Evolutionary conservation across 2,329 filamentous ascomycete genomes (phyloP), one percentile per base, ranked within the genome.

Genomic region (Ophiostoma populinum): DNA sequence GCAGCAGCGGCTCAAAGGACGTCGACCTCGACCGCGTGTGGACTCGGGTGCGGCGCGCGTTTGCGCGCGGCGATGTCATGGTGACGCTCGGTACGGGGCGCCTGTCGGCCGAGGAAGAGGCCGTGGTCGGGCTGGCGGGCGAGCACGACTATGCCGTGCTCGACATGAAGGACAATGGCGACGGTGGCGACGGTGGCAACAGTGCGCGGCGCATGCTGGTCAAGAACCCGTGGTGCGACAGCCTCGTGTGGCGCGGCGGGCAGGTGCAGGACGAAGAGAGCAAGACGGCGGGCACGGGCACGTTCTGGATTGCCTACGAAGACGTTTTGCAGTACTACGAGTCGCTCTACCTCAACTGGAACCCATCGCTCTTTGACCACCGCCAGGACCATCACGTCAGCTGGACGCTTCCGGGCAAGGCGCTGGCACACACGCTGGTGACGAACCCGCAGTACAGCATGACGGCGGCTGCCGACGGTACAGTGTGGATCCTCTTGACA

Each of bases 261-360:
- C 62, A 53, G 4, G n/a, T 34, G 22, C 5, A 22, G 4, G 9
- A 5, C 18, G n/a, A 18, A 6, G 13, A 17, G 15, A 5, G 7
- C 18, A 2, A 31, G 15, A 27, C 42, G 4, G 34, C 40, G 6
- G 21, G 37, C 9, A 31, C 30, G 13, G 83, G 85, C n/a, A 82
- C 79, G 1, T 92, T 93, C 50, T 95, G 90, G 87, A 92, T 95
- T 57, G 74, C 77, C 17, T 72, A 90, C 19, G 80, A 92, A 45
- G 80, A 85, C 43, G 74, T 94, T 4, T 69, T 82, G 24, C 85
- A 93, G 48, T 76, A 93, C 50, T 98, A 94, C 43, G 85, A 95
- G 51, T 92, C 86, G 13, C 71, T 98, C 45, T 98, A 95, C 53
- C 63, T 98, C 36, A 98, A 95, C 55, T 98, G 90, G 90, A 94